Percentiles rank a stretch among this genome's conserved stretches.
phyloP scores from a whole-genome alignment of 1,139 yeast genomes.

The Debaryomyces psychrophilus region DNA sequence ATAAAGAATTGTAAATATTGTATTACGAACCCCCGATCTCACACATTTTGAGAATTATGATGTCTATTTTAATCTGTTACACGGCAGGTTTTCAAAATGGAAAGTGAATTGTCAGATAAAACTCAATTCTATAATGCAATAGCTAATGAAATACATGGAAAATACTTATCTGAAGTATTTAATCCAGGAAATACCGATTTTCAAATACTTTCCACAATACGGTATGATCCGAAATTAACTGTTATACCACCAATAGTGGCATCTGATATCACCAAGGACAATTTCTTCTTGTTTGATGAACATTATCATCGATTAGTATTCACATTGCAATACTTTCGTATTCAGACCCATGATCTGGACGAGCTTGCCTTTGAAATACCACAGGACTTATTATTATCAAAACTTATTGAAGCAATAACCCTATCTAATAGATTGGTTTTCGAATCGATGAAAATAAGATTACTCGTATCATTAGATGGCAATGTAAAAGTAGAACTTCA shows the following conservation, averaged over 20 bases:
- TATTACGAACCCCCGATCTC: slow-evolving; percentile 1
- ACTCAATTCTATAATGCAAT: slow-evolving; percentile 10
- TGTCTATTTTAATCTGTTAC: background rate
- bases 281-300: slow-evolving; percentile 64
- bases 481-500: slow-evolving; percentile 54
- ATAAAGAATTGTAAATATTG: slow-evolving; percentile 6
- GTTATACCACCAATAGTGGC: slow-evolving; percentile 26
- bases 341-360: slow-evolving; percentile 16
- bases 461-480: slow-evolving; percentile 55
- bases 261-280: slow-evolving; percentile 29
- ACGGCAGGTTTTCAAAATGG: background rate
- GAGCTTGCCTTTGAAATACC: slow-evolving; percentile 39
- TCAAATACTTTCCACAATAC: slow-evolving; percentile 64
- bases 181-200: slow-evolving; percentile 37
- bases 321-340: slow-evolving; percentile 56
- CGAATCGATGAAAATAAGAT: slow-evolving; percentile 60
- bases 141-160: slow-evolving; percentile 18
- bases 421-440: slow-evolving; percentile 28
- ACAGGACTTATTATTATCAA: slow-evolving; percentile 42
- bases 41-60: slow-evolving; percentile 1
- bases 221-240: slow-evolving; percentile 67
- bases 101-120: slow-evolving; percentile 3
- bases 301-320: slow-evolving; percentile 64
- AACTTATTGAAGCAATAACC: slow-evolving; percentile 48
- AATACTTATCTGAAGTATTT: slow-evolving; percentile 25